Evolutionary conservation across 345 rosid genomes (phyloP).

Genomic region (Punica granatum): DNA sequence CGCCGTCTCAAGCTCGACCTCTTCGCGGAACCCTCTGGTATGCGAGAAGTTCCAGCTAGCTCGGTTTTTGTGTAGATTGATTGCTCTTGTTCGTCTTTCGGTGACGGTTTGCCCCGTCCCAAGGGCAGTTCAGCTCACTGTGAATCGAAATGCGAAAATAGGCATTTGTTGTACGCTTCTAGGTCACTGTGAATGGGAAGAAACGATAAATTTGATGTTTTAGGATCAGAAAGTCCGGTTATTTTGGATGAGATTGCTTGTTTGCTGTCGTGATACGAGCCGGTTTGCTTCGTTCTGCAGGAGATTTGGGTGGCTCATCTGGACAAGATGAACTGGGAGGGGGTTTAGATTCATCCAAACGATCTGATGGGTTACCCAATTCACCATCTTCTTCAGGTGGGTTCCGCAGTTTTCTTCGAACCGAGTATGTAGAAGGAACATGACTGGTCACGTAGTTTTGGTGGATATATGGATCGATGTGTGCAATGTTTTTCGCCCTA

Average conservation of each 20-base stretch:
- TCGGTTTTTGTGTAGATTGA: neutral
- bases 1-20: conserved; percentile 98
- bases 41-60: neutral
- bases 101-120: neutral
- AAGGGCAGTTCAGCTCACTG: neutral
- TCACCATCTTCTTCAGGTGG: conserved; percentile 99
- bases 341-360: conserved; percentile 36
- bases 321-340: conserved; percentile 47
- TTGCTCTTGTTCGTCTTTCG: neutral
- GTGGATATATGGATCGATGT: conserved; percentile 48
- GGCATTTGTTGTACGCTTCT: neutral
- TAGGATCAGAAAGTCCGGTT: neutral
- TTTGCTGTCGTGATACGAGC: neutral
- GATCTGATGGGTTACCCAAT: conserved; percentile 70
- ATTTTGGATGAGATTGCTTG: neutral
- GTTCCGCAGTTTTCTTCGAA: conserved; percentile 91
- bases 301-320: conserved; percentile 92
- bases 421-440: conserved; percentile 75
- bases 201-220: neutral
- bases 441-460: conserved; percentile 54
- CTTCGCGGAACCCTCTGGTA: conserved; percentile 98
- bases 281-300: conserved; percentile 22
- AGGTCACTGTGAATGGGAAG: too few species aligned
- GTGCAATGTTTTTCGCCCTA: conserved; percentile 53
- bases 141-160: neutral